Evolutionary conservation across 345 rosid species (phyloP), one percentile per base, ranked within the genome.

Genomic region (Mallotus nudiflorus): DNA sequence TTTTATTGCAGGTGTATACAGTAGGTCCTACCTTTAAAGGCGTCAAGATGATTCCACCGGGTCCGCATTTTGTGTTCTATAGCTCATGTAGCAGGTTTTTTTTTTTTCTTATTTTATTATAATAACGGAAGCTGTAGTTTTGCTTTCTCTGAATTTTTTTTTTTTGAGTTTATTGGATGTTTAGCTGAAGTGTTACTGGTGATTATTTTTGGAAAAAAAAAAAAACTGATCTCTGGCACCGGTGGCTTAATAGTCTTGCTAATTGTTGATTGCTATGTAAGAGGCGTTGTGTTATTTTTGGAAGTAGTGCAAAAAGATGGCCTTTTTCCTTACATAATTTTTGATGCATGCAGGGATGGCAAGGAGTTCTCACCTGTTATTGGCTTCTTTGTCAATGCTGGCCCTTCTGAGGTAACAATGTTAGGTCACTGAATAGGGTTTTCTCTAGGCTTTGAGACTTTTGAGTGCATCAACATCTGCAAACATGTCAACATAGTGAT

Each of bases 31-130:
- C 67, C 68, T 95, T 92, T 71, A 87, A 85, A 80, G 99, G 99
- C 48, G 83, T 92, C 46, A 95, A 95, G 86, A 92, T 95, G 99
- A 88, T 92, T 67, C 97, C 99, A 51, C 92, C 97, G 48, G 97
- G 97, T 44, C 82, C 86, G 77, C 97, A 95, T 83, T 90, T 95
- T 76, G 75, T 90, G 2, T 95, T 78, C 71, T 95, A 88, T 55
- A 86, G 96, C 75, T 85, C 97, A 53, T 85, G 97, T 1, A 85
- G 79, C 84, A 83, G 97, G 98, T 90, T 72, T 4, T 49, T 39
- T 53, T 40, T 4, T 15, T 45, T 28, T 13, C 12, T 9, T 46
- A 13, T 28, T 65, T 65, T 2, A 4, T 42, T 42, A 42, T 42
- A 12, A 42, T 42, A 8, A 42, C 2, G 11, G 1, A 42, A 42